phyloP scores from a whole-genome alignment of 2,329 filamentous ascomycete species.

The Apiospora marii region DNA sequence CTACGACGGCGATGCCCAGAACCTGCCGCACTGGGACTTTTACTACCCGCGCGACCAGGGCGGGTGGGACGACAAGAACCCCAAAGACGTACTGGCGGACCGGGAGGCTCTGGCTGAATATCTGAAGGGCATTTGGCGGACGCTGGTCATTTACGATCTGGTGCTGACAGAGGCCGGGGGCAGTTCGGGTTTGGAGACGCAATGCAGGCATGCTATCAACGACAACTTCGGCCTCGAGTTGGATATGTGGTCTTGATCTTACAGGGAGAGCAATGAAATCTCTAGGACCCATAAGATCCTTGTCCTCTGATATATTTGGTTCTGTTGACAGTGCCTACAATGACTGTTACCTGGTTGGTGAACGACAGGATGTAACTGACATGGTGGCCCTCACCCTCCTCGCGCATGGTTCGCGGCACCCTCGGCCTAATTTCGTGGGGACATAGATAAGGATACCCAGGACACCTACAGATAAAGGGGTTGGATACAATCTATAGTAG shows the following conservation, averaged over 20 bases:
- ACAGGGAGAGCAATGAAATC: background rate
- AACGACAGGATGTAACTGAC: too few relatives aligned
- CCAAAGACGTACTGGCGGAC: background rate
- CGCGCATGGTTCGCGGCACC: too few relatives aligned
- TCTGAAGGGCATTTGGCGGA: conserved; percentile 12
- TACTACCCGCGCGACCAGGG: background rate
- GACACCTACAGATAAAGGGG: too few relatives aligned
- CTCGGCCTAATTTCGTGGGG: too few relatives aligned
- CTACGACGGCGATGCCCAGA: conserved; percentile 17
- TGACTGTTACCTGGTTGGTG: too few relatives aligned
- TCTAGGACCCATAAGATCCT: too few relatives aligned
- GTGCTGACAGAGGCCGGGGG: background rate
- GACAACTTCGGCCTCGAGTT: background rate
- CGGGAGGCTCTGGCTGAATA: background rate
- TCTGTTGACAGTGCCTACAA: too few relatives aligned
- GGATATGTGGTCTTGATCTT: background rate
- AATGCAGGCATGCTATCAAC: background rate
- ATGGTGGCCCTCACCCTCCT: too few relatives aligned
- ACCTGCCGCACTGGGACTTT: conserved; percentile 12
- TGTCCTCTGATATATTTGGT: too few relatives aligned
- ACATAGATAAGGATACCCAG: too few relatives aligned
- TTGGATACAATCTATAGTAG: too few relatives aligned
- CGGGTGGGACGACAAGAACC: background rate
- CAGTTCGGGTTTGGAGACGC: background rate
- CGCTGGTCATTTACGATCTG: conserved; percentile 3